Evolutionary conservation across 805 yeast genomes (phyloP), one percentile per base, ranked within the genome.

Genomic region (Jamesozyma hellenica): DNA sequence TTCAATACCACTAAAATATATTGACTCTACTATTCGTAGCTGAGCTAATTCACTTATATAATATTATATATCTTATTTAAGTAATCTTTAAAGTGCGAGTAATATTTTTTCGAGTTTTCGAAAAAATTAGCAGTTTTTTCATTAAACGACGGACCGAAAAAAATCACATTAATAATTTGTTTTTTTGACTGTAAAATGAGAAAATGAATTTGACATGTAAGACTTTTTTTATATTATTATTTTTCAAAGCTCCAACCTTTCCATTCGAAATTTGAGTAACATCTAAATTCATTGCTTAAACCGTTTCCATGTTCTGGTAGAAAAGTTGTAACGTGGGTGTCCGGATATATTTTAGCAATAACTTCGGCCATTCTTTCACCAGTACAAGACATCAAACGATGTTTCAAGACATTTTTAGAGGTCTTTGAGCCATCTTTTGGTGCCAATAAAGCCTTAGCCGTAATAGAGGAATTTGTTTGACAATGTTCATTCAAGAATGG

Each of bases 401-500:
- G 71, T 42, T 65, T 63, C 11, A 47, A 36, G 25, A 49, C 66
- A 1, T 79, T 79, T 7, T 42, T 16, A 11, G 47, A 50, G 0
- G 78, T 70, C 42, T 56, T 63, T 3, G 51, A 36, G 1, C 58
- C 53, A 33, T 55, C 61, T 33, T 76, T 73, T 1, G 50, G 42
- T 9, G 56, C 56, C 39, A 83, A 55, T 36, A 87, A 58, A 19
- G 74, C 68, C 21, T 76, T 67, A 0, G 90, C 94, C 10, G 83
- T 72, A 23, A 71, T 48, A 1, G 83, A 68, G 11, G 78, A 77
- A 46, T 83, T 83, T 10, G 72, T 66, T 59, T 87, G 96, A 53
- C 95, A 87, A 41, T 81, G 85, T 34, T 72, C 75, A 50, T 82
- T 84, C 43, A 88, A 65, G 53, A 84, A 87, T 16, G 96, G 96